A percentile compares a stretch with the other conserved stretches of the same genome.
Evolutionary conservation across 2,329 filamentous ascomycete species (phyloP).

Genomic region (Aureobasidium musti): DNA sequence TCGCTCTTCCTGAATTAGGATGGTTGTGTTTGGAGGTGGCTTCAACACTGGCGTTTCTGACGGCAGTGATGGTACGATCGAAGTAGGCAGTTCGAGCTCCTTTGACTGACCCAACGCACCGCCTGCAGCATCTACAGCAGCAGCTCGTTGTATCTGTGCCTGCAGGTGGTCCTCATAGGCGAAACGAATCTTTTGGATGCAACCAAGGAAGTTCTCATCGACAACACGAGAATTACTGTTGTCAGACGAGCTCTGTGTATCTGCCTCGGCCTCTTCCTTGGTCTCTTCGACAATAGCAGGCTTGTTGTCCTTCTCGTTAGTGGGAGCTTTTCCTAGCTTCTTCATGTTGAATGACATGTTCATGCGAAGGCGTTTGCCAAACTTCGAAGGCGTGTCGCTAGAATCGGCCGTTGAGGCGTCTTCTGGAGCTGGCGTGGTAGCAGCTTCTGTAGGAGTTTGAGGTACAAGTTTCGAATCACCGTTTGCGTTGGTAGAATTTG

Average conservation of each 20-base stretch:
- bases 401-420: slow-evolving; percentile 50
- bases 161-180: slow-evolving; percentile 69
- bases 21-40: slow-evolving; percentile 63
- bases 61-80: slow-evolving; percentile 67
- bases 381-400: slow-evolving; percentile 54
- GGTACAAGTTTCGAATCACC: slow-evolving; percentile 32
- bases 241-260: slow-evolving; percentile 57
- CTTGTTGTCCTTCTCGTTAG: slow-evolving; percentile 58
- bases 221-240: slow-evolving; percentile 67
- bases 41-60: slow-evolving; percentile 76
- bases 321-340: slow-evolving; percentile 72
- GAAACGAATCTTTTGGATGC: slow-evolving; percentile 70
- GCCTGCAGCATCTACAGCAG: slow-evolving; percentile 42
- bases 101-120: slow-evolving; percentile 30
- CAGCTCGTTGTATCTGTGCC: slow-evolving; percentile 46
- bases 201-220: slow-evolving; percentile 72
- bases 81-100: slow-evolving; percentile 56
- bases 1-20: slow-evolving; percentile 66
- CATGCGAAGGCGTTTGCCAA: slow-evolving; percentile 83
- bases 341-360: slow-evolving; percentile 69
- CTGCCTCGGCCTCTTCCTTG: slow-evolving; percentile 60
- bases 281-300: slow-evolving; percentile 72
- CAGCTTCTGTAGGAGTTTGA: slow-evolving; percentile 43
- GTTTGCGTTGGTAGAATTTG: slow-evolving; percentile 33
- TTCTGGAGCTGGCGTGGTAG: slow-evolving; percentile 40